Percentiles rank a stretch among this genome's conserved stretches.
Evolutionary conservation across 495 filamentous ascomycete genomes (phyloP).

Genomic region (Penicillium herquei): DNA sequence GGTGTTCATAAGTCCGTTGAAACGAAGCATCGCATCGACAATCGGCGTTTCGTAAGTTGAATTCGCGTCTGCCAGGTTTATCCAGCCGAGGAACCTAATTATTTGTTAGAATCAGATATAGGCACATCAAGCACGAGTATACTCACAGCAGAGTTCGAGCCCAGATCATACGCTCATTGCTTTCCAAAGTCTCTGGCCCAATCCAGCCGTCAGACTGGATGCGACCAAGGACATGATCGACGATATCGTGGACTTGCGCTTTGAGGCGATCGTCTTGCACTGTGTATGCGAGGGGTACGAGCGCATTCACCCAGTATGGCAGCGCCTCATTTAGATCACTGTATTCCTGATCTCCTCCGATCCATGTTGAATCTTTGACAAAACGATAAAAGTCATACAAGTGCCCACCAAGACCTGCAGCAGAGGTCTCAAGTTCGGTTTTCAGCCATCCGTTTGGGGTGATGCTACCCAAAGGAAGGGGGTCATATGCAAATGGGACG

Average conservation of each 20-base stretch:
- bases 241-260: slow-evolving; percentile 46
- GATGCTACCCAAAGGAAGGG: slow-evolving; percentile 57
- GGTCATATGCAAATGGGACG: slow-evolving; percentile 39
- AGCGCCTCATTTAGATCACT: slow-evolving; percentile 57
- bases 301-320: slow-evolving; percentile 66
- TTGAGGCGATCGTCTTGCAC: slow-evolving; percentile 56
- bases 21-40: slow-evolving; percentile 33
- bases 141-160: slow-evolving; percentile 40
- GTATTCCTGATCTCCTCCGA: slow-evolving; percentile 57
- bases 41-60: slow-evolving; percentile 19
- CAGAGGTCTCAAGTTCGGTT: slow-evolving; percentile 51
- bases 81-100: slow-evolving; percentile 50
- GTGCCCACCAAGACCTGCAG: slow-evolving; percentile 59
- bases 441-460: slow-evolving; percentile 60
- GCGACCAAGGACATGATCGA: slow-evolving; percentile 50
- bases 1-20: slow-evolving; percentile 33
- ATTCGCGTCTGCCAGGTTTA: slow-evolving; percentile 42
- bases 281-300: slow-evolving; percentile 62
- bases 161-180: slow-evolving; percentile 50
- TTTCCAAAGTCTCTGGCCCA: slow-evolving; percentile 51
- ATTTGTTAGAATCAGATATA: neutral
- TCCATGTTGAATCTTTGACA: slow-evolving; percentile 54
- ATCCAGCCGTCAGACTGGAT: slow-evolving; percentile 61
- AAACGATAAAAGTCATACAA: slow-evolving; percentile 59
- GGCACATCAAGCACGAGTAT: neutral